Evolutionary conservation across 805 yeast genomes (phyloP), one percentile per base, ranked within the genome.

Genomic region (Torulaspora franciscae): DNA sequence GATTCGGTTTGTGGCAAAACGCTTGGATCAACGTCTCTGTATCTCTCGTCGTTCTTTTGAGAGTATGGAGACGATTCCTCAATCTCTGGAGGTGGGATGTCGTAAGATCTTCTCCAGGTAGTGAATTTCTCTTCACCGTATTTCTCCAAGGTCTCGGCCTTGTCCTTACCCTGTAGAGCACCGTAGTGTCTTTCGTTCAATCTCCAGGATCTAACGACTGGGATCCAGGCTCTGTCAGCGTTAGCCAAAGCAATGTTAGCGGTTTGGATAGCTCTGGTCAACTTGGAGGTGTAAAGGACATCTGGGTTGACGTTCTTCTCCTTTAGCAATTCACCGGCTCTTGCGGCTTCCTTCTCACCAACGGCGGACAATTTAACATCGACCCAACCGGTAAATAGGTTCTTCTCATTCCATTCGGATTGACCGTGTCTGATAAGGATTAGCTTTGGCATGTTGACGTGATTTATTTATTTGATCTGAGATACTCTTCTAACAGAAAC

Each of bases 171-270:
- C 76, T 91, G 97, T 65, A 90, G 80, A 60, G 88, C 97, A 80
- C 98, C 98, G 77, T 90, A 90, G 74, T 90, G 97, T 80, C 98
- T 93, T 78, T 90, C 98, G 77, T 90, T 90, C 70, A 90, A 80
- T 80, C 97, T 85, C 97, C 97, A 91, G 45, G 91, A 79, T 79
- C 97, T 86, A 72, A 83, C 80, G 62, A 85, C 95, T 65, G 95
- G 96, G 57, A 90, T 79, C 79, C 81, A 90, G 59, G 87, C 73
- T 68, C 89, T 86, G 72, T 89, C 97, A 47, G 97, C 91, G 55
- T 75, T 69, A 51, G 84, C 87, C 59, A 90, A 76, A 48, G 96
- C 96, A 69, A 91, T 79, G 84, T 90, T 85, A 60, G 97, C 96
- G 54, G 98, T 90, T 75, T 88, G 95, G 69, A 90, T 90, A 55